Evolutionary conservation across 2,329 filamentous ascomycete species (phyloP).

Genomic region (Epichloe sp.): DNA sequence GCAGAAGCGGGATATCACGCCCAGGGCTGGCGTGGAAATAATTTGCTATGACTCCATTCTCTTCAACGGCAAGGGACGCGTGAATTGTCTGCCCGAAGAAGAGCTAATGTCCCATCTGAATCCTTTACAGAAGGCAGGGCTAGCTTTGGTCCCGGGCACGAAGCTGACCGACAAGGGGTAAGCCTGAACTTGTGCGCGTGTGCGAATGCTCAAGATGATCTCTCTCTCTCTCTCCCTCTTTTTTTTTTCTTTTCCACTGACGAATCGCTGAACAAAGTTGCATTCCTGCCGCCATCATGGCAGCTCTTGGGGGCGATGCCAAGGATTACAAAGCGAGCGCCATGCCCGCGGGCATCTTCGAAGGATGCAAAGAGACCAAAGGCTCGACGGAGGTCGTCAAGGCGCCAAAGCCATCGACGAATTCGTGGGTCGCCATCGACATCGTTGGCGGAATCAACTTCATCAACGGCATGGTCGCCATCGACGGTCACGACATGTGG

Average conservation of each 20-base stretch:
- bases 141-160: slow-evolving; percentile 16
- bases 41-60: slow-evolving; percentile 48
- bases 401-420: slow-evolving; percentile 10
- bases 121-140: slow-evolving; percentile 16
- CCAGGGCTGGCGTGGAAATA: slow-evolving; percentile 31
- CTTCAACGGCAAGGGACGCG: slow-evolving; percentile 47
- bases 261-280: slow-evolving; percentile 13
- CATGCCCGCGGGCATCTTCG: slow-evolving; percentile 30
- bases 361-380: slow-evolving; percentile 33
- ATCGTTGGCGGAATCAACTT: slow-evolving; percentile 39
- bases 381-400: slow-evolving; percentile 30
- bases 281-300: slow-evolving; percentile 28
- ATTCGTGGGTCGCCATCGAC: slow-evolving; percentile 37
- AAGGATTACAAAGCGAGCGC: slow-evolving; percentile 16
- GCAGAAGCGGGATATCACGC: slow-evolving; percentile 30
- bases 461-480: slow-evolving; percentile 29
- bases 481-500: slow-evolving; percentile 40
- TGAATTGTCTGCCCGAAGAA: slow-evolving; percentile 34
- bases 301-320: slow-evolving; percentile 15
- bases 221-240: neutral
- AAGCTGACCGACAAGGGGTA: slow-evolving; percentile 30
- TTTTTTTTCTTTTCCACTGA: neutral
- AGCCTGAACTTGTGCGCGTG: slow-evolving; percentile 1
- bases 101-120: slow-evolving; percentile 27
- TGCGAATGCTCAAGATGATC: no score